phyloP scores from a whole-genome alignment of 1,284 basidiomycete genomes.

The Pyrrhoderma noxium region DNA sequence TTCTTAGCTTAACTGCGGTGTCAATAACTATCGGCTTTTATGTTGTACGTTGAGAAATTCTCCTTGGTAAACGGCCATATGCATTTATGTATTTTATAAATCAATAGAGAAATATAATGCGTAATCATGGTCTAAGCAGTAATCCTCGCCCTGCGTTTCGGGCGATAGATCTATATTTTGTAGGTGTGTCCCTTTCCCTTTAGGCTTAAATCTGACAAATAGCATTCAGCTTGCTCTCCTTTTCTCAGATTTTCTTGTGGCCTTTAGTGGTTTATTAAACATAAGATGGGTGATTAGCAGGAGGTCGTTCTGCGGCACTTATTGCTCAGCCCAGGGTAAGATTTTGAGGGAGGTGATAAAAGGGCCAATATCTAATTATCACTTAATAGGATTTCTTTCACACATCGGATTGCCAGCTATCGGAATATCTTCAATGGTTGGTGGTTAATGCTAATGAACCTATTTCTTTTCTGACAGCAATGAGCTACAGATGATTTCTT shows the following conservation, averaged over 20 bases:
- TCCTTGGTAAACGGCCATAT: background rate
- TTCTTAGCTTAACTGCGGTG: slow-evolving; percentile 6
- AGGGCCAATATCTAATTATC: background rate
- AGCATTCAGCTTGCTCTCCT: slow-evolving; percentile 14
- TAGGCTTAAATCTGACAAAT: background rate
- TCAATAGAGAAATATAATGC: slow-evolving; percentile 3
- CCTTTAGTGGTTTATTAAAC: slow-evolving; percentile 16
- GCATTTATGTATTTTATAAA: background rate
- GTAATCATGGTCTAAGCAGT: background rate
- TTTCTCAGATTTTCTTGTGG: slow-evolving; percentile 12
- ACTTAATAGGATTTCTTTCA: background rate
- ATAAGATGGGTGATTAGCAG: slow-evolving; percentile 7
- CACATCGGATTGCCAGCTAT: slow-evolving; percentile 8
- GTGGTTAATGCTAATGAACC: too few relatives aligned
- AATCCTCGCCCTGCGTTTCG: background rate
- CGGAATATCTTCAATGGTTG: slow-evolving; percentile 16
- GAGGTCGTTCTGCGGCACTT: slow-evolving; percentile 6
- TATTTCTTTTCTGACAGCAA: background rate
- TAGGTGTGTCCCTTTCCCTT: background rate
- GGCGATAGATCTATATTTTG: slow-evolving; percentile 15
- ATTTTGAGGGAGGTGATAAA: background rate
- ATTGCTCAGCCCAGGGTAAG: slow-evolving; percentile 16
- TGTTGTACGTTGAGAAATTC: slow-evolving; percentile 5
- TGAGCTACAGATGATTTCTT: slow-evolving; percentile 13
- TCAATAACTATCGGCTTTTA: slow-evolving; percentile 2